These are phyloP conservation scores for Schwanniomyces pseudopolymorphus DNA, from an alignment of 805 yeast species.

Conservation along the genomic window DNA sequence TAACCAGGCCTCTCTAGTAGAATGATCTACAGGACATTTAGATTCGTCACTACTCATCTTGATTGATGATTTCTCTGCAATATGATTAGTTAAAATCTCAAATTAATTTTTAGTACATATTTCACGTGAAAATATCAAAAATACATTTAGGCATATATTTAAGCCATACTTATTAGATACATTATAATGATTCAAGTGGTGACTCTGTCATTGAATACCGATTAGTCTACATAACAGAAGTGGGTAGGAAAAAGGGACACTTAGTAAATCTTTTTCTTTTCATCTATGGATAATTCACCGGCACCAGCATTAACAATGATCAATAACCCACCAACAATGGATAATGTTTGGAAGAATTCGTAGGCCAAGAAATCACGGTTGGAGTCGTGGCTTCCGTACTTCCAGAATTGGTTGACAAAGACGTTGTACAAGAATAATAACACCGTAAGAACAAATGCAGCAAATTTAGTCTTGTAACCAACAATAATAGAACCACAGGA, in stretches of 20 bases:
- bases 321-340: slow-evolving; percentile 91
- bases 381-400: slow-evolving; percentile 63
- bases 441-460: slow-evolving; percentile 70
- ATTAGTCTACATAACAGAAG: neutral
- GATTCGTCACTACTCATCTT: slow-evolving; percentile 15
- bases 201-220: neutral
- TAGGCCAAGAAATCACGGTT: slow-evolving; percentile 86
- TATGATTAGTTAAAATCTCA: neutral
- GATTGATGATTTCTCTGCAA: neutral
- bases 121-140: slow-evolving; percentile 1
- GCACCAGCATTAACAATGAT: slow-evolving; percentile 95
- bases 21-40: slow-evolving; percentile 56
- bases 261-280: slow-evolving; percentile 88
- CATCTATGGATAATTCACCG: slow-evolving; percentile 89
- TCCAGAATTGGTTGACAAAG: slow-evolving; percentile 87
- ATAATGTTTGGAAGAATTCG: slow-evolving; percentile 91
- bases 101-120: neutral
- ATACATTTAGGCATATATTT: neutral
- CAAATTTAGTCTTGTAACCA: slow-evolving; percentile 90
- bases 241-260: neutral
- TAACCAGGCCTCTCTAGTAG: slow-evolving; percentile 34
- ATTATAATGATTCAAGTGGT: neutral
- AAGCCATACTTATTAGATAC: neutral
- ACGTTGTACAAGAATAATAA: slow-evolving; percentile 75
- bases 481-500: slow-evolving; percentile 78